A percentile compares a stretch with the other conserved stretches of the same genome.
phyloP scores from a whole-genome alignment of 208 protist species.

The Trypanosoma mega region DNA sequence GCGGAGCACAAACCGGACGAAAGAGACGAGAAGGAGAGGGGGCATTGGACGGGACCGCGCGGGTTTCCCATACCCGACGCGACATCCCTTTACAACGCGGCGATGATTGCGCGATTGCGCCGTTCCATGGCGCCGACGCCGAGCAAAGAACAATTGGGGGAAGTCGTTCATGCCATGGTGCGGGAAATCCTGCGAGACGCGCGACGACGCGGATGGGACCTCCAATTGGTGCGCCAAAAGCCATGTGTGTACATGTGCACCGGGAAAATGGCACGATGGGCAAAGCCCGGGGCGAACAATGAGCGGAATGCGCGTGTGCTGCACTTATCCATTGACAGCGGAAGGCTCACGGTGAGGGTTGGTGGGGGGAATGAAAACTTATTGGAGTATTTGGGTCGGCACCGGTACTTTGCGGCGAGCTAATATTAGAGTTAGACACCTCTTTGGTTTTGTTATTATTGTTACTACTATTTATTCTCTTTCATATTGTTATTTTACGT shows the following conservation, averaged over 20 bases:
- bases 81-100: slow-evolving; percentile 16
- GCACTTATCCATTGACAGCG: slow-evolving; percentile 66
- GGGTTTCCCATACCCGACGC: no score
- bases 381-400: slow-evolving; percentile 69
- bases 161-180: slow-evolving; percentile 80
- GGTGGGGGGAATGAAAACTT: slow-evolving; percentile 74
- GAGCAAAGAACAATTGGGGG: slow-evolving; percentile 39
- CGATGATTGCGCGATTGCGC: slow-evolving; percentile 45
- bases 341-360: slow-evolving; percentile 41
- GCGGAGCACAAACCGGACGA: neutral
- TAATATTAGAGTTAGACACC: no score
- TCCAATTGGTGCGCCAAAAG: slow-evolving; percentile 32
- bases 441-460: no score
- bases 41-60: neutral
- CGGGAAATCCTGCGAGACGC: slow-evolving; percentile 34
- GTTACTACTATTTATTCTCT: neutral
- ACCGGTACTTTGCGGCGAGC: slow-evolving; percentile 19
- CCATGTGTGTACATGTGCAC: slow-evolving; percentile 44
- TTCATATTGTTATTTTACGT: neutral
- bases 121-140: slow-evolving; percentile 68
- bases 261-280: neutral
- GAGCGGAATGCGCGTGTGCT: slow-evolving; percentile 28
- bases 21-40: neutral
- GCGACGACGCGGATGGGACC: slow-evolving; percentile 13
- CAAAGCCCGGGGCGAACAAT: slow-evolving; percentile 20